Conservation (phyloP, 306 rosid species). For the Cucumis cinereus region DNA sequence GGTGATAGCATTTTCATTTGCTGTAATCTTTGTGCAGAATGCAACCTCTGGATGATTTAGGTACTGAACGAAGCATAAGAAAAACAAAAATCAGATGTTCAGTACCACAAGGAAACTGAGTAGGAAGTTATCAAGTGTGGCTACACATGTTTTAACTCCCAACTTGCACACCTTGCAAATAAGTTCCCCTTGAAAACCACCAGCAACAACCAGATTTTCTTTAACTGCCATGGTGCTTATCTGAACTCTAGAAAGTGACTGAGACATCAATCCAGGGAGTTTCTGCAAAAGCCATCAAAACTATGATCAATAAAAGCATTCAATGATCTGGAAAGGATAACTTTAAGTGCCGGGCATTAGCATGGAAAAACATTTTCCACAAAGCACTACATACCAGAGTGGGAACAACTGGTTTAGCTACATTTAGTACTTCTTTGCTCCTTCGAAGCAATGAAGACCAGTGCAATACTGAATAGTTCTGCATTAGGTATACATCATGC, state of each 20-base stretch:
- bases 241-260: conserved; percentile 66
- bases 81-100: neutral
- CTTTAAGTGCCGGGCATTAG: neutral
- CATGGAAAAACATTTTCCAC: neutral
- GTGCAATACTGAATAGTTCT: conserved; percentile 83
- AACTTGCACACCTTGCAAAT: conserved; percentile 64
- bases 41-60: conserved; percentile 53
- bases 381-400: conserved; percentile 32
- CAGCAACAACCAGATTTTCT: conserved; percentile 69
- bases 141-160: neutral
- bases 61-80: conserved; percentile 27
- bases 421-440: conserved; percentile 74
- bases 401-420: conserved; percentile 56
- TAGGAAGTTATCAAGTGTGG: neutral
- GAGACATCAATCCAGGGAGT: conserved; percentile 35
- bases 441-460: conserved; percentile 61
- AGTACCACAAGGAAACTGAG: neutral
- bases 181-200: conserved; percentile 92
- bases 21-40: conserved; percentile 59
- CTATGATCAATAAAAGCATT: neutral
- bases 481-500: conserved; percentile 87
- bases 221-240: conserved; percentile 88
- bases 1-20: conserved; percentile 76
- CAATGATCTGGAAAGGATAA: neutral
- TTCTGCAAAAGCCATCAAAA: conserved; percentile 21